Evolutionary conservation across 2,329 filamentous ascomycete genomes (phyloP).

Genomic region (Pyrenochaeta sp.): DNA sequence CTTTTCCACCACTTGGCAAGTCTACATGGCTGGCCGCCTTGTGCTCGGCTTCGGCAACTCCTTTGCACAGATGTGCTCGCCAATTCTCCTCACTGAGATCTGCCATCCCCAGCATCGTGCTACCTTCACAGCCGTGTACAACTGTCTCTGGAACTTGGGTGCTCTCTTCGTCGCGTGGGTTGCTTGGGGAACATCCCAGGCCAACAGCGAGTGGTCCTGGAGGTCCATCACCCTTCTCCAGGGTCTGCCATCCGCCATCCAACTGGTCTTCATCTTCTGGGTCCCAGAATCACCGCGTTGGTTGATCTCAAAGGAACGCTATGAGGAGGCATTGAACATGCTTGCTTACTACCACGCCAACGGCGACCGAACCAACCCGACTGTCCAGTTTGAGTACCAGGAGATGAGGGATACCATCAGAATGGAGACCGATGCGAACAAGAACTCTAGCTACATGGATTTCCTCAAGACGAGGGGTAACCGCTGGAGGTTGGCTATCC

Average conservation of each 20-base stretch:
- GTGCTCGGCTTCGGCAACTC: constrained; percentile 73
- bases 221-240: constrained; percentile 63
- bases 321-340: constrained; percentile 68
- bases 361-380: constrained; percentile 65
- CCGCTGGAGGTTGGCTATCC: constrained; percentile 69
- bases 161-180: constrained; percentile 66
- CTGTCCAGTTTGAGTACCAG: constrained; percentile 71
- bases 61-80: constrained; percentile 69
- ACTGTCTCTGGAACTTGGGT: constrained; percentile 72
- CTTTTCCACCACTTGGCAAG: constrained; percentile 34
- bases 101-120: constrained; percentile 73
- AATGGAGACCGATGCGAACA: constrained; percentile 62
- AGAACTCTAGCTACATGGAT: constrained; percentile 65
- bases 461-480: constrained; percentile 71
- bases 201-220: constrained; percentile 59
- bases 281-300: constrained; percentile 70
- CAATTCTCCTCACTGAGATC: constrained; percentile 71
- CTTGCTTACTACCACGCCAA: constrained; percentile 71
- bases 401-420: constrained; percentile 72
- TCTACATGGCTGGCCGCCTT: constrained; percentile 68
- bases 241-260: constrained; percentile 59
- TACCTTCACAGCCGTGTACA: constrained; percentile 71
- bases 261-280: constrained; percentile 68
- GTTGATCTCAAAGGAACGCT: constrained; percentile 69
- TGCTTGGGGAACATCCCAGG: constrained; percentile 53